A percentile compares a stretch with the other conserved stretches of the same genome.
These are phyloP conservation scores for Rhipidocladum racemiflorum DNA, from an alignment of 176 grass and related monocot species.

Conservation along the genomic window DNA sequence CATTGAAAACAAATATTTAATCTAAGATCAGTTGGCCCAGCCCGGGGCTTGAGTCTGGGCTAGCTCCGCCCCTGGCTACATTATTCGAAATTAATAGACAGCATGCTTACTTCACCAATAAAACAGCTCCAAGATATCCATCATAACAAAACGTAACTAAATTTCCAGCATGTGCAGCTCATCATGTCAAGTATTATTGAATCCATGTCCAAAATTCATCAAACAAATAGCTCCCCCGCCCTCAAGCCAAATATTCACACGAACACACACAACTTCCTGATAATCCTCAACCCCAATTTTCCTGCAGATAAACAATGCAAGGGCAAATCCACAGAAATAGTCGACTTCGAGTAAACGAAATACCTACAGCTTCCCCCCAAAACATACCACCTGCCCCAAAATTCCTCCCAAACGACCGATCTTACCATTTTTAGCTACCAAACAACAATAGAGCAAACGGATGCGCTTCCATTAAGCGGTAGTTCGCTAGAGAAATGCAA, in stretches of 20 bases:
- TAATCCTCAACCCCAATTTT: neutral
- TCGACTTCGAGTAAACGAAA: neutral
- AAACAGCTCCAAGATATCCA: neutral
- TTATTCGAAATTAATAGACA: neutral
- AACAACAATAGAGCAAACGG: neutral
- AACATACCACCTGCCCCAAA: neutral
- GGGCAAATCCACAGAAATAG: neutral
- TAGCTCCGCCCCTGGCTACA: too few species aligned
- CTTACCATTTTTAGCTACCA: neutral
- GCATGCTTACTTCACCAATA: neutral
- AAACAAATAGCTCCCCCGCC: neutral
- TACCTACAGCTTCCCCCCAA: neutral
- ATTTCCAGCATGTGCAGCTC: neutral
- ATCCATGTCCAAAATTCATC: neutral
- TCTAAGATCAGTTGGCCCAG: too few species aligned
- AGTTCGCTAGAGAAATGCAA: neutral
- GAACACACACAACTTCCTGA: neutral
- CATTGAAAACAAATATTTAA: too few species aligned
- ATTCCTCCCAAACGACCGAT: neutral
- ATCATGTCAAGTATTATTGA: neutral
- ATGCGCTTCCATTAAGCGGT: neutral
- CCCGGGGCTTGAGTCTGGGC: too few species aligned
- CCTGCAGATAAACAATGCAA: neutral
- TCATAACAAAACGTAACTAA: neutral
- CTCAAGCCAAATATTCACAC: neutral